Evolutionary conservation across 345 rosid species (phyloP).

Genomic region (Arabidopsis thaliana): TAIR10.1 NC_003076.8:18670501-18671000

Average conservation of each 20-base stretch:
- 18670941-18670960: neutral
- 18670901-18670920: slow-evolving; percentile 45
- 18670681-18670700: neutral
- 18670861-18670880: slow-evolving; percentile 65
- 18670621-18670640: slow-evolving; percentile 89
- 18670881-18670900: slow-evolving; percentile 93
- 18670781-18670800: slow-evolving; percentile 63
- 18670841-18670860: slow-evolving; percentile 23
- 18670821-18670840: neutral
- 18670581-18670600: slow-evolving; percentile 92
- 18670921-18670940: neutral
- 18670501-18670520: neutral
- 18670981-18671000: slow-evolving; percentile 98
- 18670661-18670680: neutral
- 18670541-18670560: slow-evolving; percentile 96
- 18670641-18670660: slow-evolving; percentile 52
- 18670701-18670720: slow-evolving; percentile 58
- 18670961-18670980: slow-evolving; percentile 38
- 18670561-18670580: slow-evolving; percentile 91
- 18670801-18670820: neutral
- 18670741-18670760: slow-evolving; percentile 81
- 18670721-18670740: slow-evolving; percentile 86
- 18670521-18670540: slow-evolving; percentile 77
- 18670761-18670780: slow-evolving; percentile 86
- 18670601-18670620: slow-evolving; percentile 97